Evolutionary conservation across 352 stramenopile genomes (phyloP).

Genomic region (Pythium sukuiense): DNA sequence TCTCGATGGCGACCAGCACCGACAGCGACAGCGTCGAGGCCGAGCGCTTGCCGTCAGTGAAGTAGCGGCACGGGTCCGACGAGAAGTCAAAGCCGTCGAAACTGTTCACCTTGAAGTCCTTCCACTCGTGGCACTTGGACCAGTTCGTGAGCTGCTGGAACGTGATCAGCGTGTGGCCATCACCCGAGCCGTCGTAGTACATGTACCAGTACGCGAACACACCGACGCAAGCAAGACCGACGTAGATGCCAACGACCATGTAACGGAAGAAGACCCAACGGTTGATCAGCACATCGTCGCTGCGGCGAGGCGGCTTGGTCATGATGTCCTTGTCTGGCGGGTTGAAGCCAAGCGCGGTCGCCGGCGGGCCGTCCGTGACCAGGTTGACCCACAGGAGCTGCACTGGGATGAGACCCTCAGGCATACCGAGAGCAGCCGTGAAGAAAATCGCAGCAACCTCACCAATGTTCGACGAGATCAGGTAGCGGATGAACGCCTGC

Average conservation of each 20-base stretch:
- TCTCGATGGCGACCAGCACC: constrained; percentile 94
- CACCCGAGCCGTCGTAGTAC: constrained; percentile 88
- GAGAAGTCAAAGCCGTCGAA: constrained; percentile 91
- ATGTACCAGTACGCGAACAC: constrained; percentile 95
- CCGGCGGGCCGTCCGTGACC: constrained; percentile 98
- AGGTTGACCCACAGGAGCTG: constrained; percentile 99
- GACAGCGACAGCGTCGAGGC: constrained; percentile 93
- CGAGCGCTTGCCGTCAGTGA: constrained; percentile 90
- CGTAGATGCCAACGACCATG: constrained; percentile 95
- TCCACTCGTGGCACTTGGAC: constrained; percentile 90
- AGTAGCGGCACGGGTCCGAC: constrained; percentile 91
- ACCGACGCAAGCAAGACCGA: constrained; percentile 90
- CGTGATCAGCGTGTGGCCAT: constrained; percentile 90
- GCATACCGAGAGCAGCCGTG: constrained; percentile 93
- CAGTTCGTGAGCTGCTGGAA: constrained; percentile 90
- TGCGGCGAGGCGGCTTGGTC: constrained; percentile 93
- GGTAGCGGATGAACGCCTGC: constrained; percentile 99
- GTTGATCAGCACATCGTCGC: constrained; percentile 98
- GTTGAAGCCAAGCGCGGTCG: constrained; percentile 99
- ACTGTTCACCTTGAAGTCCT: constrained; percentile 91
- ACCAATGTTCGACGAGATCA: constrained; percentile 99
- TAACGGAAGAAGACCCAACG: constrained; percentile 98
- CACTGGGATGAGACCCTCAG: constrained; percentile 97
- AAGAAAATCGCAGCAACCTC: constrained; percentile 99
- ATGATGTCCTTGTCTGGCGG: constrained; percentile 98